Base-by-base conservation (phyloP, 768 basidiomycete genomes). In the Lentinula raphanica region DNA sequence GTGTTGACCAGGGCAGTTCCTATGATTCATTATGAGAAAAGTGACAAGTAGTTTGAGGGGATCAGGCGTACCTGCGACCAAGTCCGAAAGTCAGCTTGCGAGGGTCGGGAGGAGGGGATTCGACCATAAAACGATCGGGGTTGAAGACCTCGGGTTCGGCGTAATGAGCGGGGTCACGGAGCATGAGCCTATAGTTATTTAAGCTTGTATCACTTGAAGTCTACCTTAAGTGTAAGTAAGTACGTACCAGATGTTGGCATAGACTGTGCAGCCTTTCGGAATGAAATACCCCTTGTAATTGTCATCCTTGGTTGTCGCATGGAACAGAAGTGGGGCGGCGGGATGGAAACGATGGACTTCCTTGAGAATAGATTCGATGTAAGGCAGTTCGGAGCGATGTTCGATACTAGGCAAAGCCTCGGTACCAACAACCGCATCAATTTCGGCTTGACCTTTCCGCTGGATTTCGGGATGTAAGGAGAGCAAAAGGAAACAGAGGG, bases 271-370 rank as follows among this genome's bases (percentile, higher is more conserved):
- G 9, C 71, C 75, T 60, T 71, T 69, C 2, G 75, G 74, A 35
- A 75, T 76, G 32, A 68, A 69, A 61, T 71, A 69, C 5, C 72
- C 75, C n/a, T 66, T 67, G 50, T 72, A 73, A 4, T 70, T 62
- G 46, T 75, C 75, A 42, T 76, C 70, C 6, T 64, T 57, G 36
- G 67, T 39, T 9, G 51, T 49, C 15, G 49, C 58, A 28, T 61
- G 60, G 15, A 56, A 56, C 28, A 60, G 31, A 27, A 35, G 31
- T 60, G 58, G 60, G 28, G 63, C 31, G 49, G 38, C 53, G 23
- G 54, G 54, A 27, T 56, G 39, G 39, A 56, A 44, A 29, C 54
- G 39, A 46, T 51, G 28, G 29, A 51, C 32, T 48, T 63, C 64
- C 23, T 60, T 60, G n/a, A 54, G 46, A 17, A 66, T 8, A 4